Conservation (phyloP, 345 rosid species). For the Eucalyptus pauciflora region DNA sequence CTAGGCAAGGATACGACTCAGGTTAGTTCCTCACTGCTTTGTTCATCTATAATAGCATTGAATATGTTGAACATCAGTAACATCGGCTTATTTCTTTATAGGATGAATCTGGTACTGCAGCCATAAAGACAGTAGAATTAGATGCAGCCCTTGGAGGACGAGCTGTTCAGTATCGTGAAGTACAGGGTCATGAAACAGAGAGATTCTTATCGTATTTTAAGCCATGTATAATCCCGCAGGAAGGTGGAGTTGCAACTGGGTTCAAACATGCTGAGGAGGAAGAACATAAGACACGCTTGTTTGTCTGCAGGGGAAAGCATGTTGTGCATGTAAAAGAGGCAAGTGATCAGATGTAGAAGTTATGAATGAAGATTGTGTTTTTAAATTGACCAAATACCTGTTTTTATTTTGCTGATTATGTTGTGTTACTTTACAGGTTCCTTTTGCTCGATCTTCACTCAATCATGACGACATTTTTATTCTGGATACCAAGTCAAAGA, state of each 20-base stretch:
- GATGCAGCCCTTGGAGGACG: constrained; percentile 99
- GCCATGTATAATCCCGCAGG: constrained; percentile 94
- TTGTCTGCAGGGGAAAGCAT: constrained; percentile 91
- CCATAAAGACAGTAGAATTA: constrained; percentile 83
- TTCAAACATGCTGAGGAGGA: constrained; percentile 70
- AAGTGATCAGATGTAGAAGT: constrained; percentile 9
- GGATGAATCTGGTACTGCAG: constrained; percentile 97
- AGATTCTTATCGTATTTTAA: constrained; percentile 92
- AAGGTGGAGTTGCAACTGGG: constrained; percentile 91
- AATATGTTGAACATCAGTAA: not conserved
- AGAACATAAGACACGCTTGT: constrained; percentile 71
- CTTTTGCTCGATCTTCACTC: constrained; percentile 88
- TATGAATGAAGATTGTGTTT: not conserved
- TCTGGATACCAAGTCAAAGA: constrained; percentile 83
- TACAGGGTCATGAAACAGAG: constrained; percentile 91
- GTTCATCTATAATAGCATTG: not conserved
- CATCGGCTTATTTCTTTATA: constrained; percentile 19
- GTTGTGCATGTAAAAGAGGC: constrained; percentile 94
- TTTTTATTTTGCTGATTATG: not conserved
- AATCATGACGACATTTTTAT: constrained; percentile 94
- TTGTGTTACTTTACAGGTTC: constrained; percentile 46
- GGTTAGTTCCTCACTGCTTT: constrained; percentile 17
- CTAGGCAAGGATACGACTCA: constrained; percentile 85
- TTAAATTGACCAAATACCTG: not conserved
- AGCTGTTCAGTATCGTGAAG: constrained; percentile 98